A percentile compares a stretch with the other conserved stretches of the same genome.
These are phyloP conservation scores for Fraxinus sp. DNA, from an alignment of 305 asterid genomes.

Conservation along the genomic window DNA sequence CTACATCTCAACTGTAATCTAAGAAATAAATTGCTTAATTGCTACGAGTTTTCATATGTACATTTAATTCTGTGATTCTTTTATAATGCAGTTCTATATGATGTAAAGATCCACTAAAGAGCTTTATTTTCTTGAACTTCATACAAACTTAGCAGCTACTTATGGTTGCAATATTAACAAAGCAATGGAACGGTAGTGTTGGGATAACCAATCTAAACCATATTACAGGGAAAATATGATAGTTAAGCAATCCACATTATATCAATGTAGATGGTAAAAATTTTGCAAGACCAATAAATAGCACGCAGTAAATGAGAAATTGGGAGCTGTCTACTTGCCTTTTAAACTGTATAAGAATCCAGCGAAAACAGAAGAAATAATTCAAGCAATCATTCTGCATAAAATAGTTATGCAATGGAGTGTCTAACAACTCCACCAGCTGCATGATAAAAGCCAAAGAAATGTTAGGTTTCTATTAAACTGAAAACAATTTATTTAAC, in stretches of 20 bases:
- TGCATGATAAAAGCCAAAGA: slow-evolving; percentile 36
- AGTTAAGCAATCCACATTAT: neutral
- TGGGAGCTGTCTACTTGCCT: slow-evolving; percentile 49
- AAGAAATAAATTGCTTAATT: neutral
- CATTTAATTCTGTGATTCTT: neutral
- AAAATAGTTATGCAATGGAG: slow-evolving; percentile 85
- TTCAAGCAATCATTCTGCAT: slow-evolving; percentile 87
- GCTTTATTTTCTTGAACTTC: neutral
- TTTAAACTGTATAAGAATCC: slow-evolving; percentile 97
- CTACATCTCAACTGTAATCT: neutral
- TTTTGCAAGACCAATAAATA: neutral
- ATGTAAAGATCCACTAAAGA: neutral
- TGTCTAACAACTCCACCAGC: slow-evolving; percentile 92
- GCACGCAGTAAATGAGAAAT: neutral
- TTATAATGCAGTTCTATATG: neutral
- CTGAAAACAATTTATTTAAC: neutral
- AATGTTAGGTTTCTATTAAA: slow-evolving; percentile 19
- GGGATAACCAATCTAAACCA: neutral
- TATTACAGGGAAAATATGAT: neutral
- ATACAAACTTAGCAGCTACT: neutral
- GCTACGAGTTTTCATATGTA: neutral
- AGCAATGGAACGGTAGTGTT: neutral
- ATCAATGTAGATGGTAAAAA: neutral
- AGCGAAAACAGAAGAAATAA: slow-evolving; percentile 97
- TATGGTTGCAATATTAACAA: neutral